phyloP scores from a whole-genome alignment of 2,329 filamentous ascomycete genomes.

The Apiospora aurea region DNA sequence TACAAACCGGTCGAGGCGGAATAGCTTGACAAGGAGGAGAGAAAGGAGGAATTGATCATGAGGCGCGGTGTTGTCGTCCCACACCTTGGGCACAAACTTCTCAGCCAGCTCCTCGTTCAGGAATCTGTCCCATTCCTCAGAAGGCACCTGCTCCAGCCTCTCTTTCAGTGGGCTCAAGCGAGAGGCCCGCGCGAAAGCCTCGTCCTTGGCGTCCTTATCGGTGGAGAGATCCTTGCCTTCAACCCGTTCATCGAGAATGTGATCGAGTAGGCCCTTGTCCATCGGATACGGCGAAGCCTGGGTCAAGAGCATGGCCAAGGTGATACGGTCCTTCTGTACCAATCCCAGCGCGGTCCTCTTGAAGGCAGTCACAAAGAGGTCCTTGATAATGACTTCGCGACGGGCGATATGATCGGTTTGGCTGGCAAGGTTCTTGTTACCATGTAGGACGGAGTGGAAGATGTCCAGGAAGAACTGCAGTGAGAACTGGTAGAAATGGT shows the following conservation, averaged over 20 bases:
- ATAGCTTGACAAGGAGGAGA: conserved; percentile 91
- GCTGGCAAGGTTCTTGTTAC: conserved; percentile 74
- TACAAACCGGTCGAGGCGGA: conserved; percentile 94
- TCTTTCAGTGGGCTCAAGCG: conserved; percentile 78
- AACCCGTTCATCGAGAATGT: conserved; percentile 80
- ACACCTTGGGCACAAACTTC: conserved; percentile 78
- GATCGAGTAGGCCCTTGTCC: conserved; percentile 88
- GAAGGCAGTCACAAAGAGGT: conserved; percentile 91
- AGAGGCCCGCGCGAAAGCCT: conserved; percentile 72
- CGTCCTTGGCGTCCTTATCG: conserved; percentile 66
- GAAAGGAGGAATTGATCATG: conserved; percentile 81
- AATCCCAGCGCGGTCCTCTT: conserved; percentile 92
- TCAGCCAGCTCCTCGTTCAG: conserved; percentile 87
- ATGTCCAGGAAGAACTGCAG: conserved; percentile 98
- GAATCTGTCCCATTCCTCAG: conserved; percentile 80
- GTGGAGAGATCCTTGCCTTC: conserved; percentile 82
- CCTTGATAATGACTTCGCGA: conserved; percentile 87
- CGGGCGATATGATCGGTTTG: conserved; percentile 80
- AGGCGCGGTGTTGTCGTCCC: conserved; percentile 68
- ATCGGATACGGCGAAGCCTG: conserved; percentile 97
- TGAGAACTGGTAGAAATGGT: conserved; percentile 99
- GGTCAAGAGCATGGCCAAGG: conserved; percentile 91
- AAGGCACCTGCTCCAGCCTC: conserved; percentile 67
- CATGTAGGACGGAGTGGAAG: conserved; percentile 88
- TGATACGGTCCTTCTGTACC: conserved; percentile 92